Evolutionary conservation across 768 basidiomycete species (phyloP).

Genomic region (Agaricus subrufescens): DNA sequence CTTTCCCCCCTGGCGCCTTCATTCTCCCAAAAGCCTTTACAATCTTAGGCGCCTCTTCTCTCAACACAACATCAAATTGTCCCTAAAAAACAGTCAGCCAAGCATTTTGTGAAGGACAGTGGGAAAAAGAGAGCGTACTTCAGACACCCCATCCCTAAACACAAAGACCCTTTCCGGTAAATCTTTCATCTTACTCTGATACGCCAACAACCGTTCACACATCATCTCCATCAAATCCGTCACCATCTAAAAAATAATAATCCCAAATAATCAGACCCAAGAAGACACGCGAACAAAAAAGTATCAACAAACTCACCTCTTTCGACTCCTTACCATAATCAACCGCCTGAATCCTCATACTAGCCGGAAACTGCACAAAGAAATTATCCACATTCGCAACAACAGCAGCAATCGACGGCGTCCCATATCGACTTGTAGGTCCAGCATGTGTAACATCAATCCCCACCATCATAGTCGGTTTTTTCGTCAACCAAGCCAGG

Average conservation of each 20-base stretch:
- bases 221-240: slow-evolving; percentile 63
- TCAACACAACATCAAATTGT: slow-evolving; percentile 61
- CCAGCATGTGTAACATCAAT: slow-evolving; percentile 84
- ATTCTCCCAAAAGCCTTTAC: slow-evolving; percentile 54
- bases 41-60: slow-evolving; percentile 60
- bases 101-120: neutral
- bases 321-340: slow-evolving; percentile 33
- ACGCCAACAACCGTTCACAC: slow-evolving; percentile 60
- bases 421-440: slow-evolving; percentile 59
- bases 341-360: slow-evolving; percentile 53
- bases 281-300: neutral
- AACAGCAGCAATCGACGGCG: slow-evolving; percentile 80
- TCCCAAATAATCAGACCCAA: too few species aligned
- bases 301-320: slow-evolving; percentile 26
- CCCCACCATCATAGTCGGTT: slow-evolving; percentile 78
- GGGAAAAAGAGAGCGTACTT: slow-evolving; percentile 27
- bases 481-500: slow-evolving; percentile 58
- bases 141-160: slow-evolving; percentile 81
- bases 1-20: slow-evolving; percentile 31
- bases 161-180: slow-evolving; percentile 69
- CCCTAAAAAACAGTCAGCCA: slow-evolving; percentile 39
- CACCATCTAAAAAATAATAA: slow-evolving; percentile 54
- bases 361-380: slow-evolving; percentile 78
- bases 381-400: slow-evolving; percentile 68
- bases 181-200: slow-evolving; percentile 45